Conservation (phyloP, 345 rosid species). For the Pelargonium nanum region DNA sequence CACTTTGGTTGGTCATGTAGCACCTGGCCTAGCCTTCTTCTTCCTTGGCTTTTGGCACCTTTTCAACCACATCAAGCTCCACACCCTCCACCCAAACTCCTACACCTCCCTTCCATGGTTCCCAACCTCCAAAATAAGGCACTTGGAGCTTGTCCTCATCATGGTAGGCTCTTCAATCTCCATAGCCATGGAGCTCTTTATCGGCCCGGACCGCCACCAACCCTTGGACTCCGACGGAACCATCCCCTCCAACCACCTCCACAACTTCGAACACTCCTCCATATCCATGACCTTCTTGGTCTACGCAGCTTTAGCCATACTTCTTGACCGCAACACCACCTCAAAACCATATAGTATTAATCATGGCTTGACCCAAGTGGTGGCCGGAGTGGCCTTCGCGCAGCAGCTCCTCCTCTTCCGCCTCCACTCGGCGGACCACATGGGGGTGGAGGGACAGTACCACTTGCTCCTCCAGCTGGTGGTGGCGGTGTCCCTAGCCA, state of each 20-base stretch:
- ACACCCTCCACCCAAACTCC: conserved; percentile 36
- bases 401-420: conserved; percentile 69
- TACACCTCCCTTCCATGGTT: conserved; percentile 58
- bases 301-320: conserved; percentile 45
- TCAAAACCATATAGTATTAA: conserved; percentile 6
- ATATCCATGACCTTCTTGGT: conserved; percentile 58
- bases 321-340: conserved; percentile 25
- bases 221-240: conserved; percentile 73
- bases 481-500: conserved; percentile 40
- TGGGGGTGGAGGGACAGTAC: conserved; percentile 77
- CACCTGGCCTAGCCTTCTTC: conserved; percentile 61
- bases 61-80: conserved; percentile 55
- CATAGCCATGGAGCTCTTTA: conserved; percentile 65
- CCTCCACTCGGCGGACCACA: conserved; percentile 76
- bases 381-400: conserved; percentile 52
- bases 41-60: conserved; percentile 72
- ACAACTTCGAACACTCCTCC: conserved; percentile 72
- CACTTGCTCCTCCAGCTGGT: conserved; percentile 58
- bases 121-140: conserved; percentile 34
- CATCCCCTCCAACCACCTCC: conserved; percentile 78
- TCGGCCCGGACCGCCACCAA: conserved; percentile 62
- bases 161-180: conserved; percentile 51
- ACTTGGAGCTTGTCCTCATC: conserved; percentile 53
- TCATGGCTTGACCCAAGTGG: conserved; percentile 30
- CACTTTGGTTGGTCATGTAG: conserved; percentile 60